Evolutionary conservation across 805 yeast genomes (phyloP).

Genomic region (Suhomyces xylopsoci): DNA sequence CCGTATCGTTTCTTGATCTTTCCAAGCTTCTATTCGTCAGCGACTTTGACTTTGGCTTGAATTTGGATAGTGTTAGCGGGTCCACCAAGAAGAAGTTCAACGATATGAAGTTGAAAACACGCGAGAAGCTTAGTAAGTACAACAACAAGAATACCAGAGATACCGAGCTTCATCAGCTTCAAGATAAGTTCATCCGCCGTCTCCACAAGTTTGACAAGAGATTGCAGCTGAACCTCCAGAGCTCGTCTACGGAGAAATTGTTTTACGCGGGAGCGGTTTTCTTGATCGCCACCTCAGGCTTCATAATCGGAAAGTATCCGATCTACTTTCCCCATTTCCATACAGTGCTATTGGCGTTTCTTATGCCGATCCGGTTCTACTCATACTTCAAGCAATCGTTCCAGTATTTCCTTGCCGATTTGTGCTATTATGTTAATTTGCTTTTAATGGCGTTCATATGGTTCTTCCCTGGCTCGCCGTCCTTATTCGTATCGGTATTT

Average conservation of each 20-base stretch:
- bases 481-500: constrained; percentile 77
- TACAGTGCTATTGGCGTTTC: constrained; percentile 52
- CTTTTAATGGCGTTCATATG: constrained; percentile 71
- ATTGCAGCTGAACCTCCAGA: constrained; percentile 31
- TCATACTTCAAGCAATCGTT: constrained; percentile 75
- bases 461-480: constrained; percentile 72
- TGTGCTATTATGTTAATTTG: constrained; percentile 86
- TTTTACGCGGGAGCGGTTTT: constrained; percentile 76
- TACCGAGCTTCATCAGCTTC: constrained; percentile 27
- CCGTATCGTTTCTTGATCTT: constrained; percentile 34
- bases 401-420: constrained; percentile 87
- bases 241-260: constrained; percentile 58
- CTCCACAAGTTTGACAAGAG: constrained; percentile 35
- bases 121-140: constrained; percentile 26
- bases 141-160: constrained; percentile 14
- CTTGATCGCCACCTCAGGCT: constrained; percentile 67
- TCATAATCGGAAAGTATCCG: constrained; percentile 75
- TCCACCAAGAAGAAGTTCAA: constrained; percentile 33
- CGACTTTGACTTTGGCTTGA: constrained; percentile 45
- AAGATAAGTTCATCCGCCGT: constrained; percentile 29
- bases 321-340: constrained; percentile 73
- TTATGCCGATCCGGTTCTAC: constrained; percentile 83
- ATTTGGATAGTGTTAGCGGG: constrained; percentile 33
- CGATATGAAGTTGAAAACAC: constrained; percentile 35
- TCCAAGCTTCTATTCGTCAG: constrained; percentile 35